A percentile compares a stretch with the other conserved stretches of the same genome.
Conservation (phyloP, 2,329 filamentous ascomycete species). For the Fusarium solani-melongenae region DNA sequence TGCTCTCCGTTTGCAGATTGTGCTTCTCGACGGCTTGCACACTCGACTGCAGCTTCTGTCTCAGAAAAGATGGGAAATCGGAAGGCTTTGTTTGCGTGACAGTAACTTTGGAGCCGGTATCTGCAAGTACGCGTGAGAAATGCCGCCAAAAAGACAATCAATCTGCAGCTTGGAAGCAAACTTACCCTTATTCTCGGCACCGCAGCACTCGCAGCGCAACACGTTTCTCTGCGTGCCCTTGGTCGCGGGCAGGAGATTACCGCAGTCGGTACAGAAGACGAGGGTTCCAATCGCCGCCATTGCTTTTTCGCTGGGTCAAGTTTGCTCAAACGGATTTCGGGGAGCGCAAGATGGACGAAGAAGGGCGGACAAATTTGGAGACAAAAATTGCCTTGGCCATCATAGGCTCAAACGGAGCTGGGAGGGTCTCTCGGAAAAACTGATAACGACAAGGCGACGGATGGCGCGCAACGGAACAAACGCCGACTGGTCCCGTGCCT, state of each 20-base stretch:
- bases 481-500: constrained; percentile 34
- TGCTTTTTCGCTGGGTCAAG: constrained; percentile 36
- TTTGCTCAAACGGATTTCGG: background rate
- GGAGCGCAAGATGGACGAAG: constrained; percentile 10
- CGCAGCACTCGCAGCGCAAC: constrained; percentile 87
- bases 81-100: constrained; percentile 87
- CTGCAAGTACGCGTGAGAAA: constrained; percentile 53
- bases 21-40: constrained; percentile 84
- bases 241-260: constrained; percentile 86
- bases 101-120: constrained; percentile 80
- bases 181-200: constrained; percentile 83
- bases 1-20: constrained; percentile 79
- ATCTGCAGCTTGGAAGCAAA: constrained; percentile 7
- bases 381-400: constrained; percentile 42
- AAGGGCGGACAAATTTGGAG: constrained; percentile 27
- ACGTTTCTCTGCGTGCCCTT: constrained; percentile 80
- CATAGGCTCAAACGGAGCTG: constrained; percentile 32
- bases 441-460: constrained; percentile 38
- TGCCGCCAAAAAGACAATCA: background rate
- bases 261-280: constrained; percentile 93
- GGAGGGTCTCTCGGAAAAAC: constrained; percentile 46
- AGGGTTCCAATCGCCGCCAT: constrained; percentile 94
- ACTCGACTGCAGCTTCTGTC: constrained; percentile 84
- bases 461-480: constrained; percentile 39
- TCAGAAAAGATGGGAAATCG: constrained; percentile 89